Evolutionary conservation across 1,284 basidiomycete genomes (phyloP).

Genomic region (Trametes sp.): DNA sequence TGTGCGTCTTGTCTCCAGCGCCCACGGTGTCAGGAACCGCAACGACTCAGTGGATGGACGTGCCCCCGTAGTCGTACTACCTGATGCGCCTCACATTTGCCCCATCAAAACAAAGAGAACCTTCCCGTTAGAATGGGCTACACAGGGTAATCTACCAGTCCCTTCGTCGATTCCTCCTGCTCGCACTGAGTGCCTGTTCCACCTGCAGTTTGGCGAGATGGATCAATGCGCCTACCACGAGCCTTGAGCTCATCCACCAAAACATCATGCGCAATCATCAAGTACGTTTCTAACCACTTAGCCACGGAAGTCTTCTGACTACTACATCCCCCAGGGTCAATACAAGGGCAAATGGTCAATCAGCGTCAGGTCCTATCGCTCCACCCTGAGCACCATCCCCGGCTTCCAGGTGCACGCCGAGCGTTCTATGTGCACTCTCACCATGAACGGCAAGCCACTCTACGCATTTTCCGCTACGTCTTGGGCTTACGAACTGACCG

Average conservation of each 20-base stretch:
- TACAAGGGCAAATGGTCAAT: conserved; percentile 70
- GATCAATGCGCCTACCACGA: conserved; percentile 78
- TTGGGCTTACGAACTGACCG: too few species aligned
- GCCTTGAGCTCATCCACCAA: conserved; percentile 68
- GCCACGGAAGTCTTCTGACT: conserved; percentile 10
- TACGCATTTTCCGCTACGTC: too few species aligned
- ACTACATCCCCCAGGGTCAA: conserved; percentile 52
- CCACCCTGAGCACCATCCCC: conserved; percentile 61
- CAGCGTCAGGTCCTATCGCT: conserved; percentile 75
- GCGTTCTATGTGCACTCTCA: conserved; percentile 73
- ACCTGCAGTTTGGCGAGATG: conserved; percentile 71
- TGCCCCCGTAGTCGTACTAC: neutral
- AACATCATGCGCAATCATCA: conserved; percentile 77
- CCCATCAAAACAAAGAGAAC: neutral
- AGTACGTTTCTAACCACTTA: conserved; percentile 47
- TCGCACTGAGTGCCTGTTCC: neutral
- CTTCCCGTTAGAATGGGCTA: conserved; percentile 21
- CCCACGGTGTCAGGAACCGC: neutral
- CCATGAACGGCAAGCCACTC: conserved; percentile 59
- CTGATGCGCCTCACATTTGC: neutral
- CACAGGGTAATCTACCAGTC: conserved; percentile 22
- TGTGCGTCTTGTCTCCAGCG: neutral
- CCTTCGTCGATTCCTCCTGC: conserved; percentile 17
- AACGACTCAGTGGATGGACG: neutral
- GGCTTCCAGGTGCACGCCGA: conserved; percentile 61